phyloP scores from a whole-genome alignment of 371 early-diverging fungal genomes.

The Mortierella sp. region DNA sequence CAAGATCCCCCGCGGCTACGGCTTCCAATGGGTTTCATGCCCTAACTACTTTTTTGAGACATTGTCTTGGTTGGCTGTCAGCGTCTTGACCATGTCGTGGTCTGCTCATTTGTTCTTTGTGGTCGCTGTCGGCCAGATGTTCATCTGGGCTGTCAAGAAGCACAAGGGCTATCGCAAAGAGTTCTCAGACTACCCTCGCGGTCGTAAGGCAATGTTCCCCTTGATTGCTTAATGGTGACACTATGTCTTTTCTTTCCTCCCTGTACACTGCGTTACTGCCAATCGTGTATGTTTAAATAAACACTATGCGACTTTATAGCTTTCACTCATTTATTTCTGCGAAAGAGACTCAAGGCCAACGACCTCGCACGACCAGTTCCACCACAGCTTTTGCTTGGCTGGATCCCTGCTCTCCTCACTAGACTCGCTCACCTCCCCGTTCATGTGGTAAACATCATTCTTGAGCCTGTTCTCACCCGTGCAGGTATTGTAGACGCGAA shows the following conservation, averaged over 20 bases:
- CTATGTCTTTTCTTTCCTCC: not conserved
- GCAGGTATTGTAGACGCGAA: slow-evolving; percentile 37
- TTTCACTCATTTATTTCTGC: not conserved
- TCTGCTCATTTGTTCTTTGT: slow-evolving; percentile 85
- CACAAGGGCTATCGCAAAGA: slow-evolving; percentile 93
- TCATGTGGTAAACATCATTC: slow-evolving; percentile 29
- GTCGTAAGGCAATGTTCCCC: slow-evolving; percentile 94
- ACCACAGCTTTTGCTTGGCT: slow-evolving; percentile 49
- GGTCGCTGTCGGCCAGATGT: slow-evolving; percentile 92
- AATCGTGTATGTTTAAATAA: not conserved
- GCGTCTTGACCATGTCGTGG: slow-evolving; percentile 83
- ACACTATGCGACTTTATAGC: not conserved
- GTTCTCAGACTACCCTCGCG: slow-evolving; percentile 93
- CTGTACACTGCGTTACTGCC: not conserved
- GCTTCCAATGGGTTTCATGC: slow-evolving; percentile 92
- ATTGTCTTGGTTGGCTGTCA: slow-evolving; percentile 86
- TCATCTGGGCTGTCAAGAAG: slow-evolving; percentile 97
- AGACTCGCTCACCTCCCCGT: slow-evolving; percentile 20
- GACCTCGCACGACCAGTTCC: slow-evolving; percentile 44
- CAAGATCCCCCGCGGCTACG: slow-evolving; percentile 94
- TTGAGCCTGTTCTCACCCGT: slow-evolving; percentile 21
- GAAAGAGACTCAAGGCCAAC: slow-evolving; percentile 28
- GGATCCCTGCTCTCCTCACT: slow-evolving; percentile 48
- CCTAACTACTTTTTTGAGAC: slow-evolving; percentile 96
- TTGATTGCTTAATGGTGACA: slow-evolving; percentile 72